A percentile compares a stretch with the other conserved stretches of the same genome.
These are phyloP conservation scores for Vigna reflexopilosa DNA, from an alignment of 306 rosid genomes.

Conservation along the genomic window DNA sequence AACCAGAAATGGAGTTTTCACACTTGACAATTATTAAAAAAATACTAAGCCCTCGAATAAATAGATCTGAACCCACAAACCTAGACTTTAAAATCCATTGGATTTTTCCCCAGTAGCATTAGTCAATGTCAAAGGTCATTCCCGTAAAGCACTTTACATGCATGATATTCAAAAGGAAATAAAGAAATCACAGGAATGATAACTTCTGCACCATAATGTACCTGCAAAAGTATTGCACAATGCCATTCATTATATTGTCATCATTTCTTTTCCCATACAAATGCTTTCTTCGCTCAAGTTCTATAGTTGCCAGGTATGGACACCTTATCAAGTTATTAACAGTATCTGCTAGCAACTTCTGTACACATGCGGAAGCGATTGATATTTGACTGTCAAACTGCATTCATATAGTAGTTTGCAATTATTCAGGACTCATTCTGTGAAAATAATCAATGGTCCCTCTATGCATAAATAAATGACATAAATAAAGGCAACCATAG, in stretches of 20 bases:
- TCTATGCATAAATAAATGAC: conserved; percentile 26
- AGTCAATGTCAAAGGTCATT: conserved; percentile 1
- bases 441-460: conserved; percentile 14
- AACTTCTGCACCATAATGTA: conserved; percentile 32
- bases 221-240: conserved; percentile 77
- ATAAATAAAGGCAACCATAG: conserved; percentile 32
- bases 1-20: conserved; percentile 19
- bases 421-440: conserved; percentile 42
- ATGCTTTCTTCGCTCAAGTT: conserved; percentile 87
- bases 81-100: conserved; percentile 13
- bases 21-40: conserved; percentile 13
- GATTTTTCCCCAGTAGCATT: background rate
- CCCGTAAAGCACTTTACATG: conserved; percentile 15
- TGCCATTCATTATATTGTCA: conserved; percentile 63
- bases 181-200: conserved; percentile 9
- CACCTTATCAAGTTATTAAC: conserved; percentile 61
- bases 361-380: conserved; percentile 68
- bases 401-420: conserved; percentile 47
- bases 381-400: conserved; percentile 90
- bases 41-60: conserved; percentile 22
- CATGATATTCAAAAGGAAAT: conserved; percentile 7
- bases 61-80: conserved; percentile 17
- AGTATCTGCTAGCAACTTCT: conserved; percentile 64
- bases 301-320: conserved; percentile 85
- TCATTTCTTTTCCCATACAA: conserved; percentile 70